Percentiles rank a stretch among this genome's conserved stretches.
phyloP scores from a whole-genome alignment of 441 rosid genomes.

The Erodium chrysanthum region DNA sequence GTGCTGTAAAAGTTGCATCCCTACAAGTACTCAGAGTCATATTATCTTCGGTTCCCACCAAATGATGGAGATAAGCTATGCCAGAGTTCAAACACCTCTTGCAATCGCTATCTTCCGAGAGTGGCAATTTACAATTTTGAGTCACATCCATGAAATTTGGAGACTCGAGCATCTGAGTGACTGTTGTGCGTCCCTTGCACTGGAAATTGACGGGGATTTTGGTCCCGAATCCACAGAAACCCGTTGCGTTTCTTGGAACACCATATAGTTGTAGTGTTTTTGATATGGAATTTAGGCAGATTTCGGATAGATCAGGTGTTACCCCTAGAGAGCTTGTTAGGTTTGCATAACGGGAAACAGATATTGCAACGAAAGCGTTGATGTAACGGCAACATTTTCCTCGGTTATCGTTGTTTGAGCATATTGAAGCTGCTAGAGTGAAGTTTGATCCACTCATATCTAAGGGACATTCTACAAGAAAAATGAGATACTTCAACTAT shows the following conservation, averaged over 20 bases:
- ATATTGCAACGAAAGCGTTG: conserved; percentile 66
- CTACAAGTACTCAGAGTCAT: conserved; percentile 73
- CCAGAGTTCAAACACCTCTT: conserved; percentile 67
- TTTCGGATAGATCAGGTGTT: conserved; percentile 35
- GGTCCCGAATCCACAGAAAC: conserved; percentile 72
- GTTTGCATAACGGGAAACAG: conserved; percentile 71
- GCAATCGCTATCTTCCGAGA: conserved; percentile 41
- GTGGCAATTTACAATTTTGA: conserved; percentile 50
- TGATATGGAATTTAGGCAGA: conserved; percentile 54
- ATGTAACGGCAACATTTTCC: conserved; percentile 90
- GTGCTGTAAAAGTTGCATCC: conserved; percentile 70
- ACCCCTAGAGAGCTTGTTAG: conserved; percentile 62
- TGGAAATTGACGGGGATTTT: conserved; percentile 70
- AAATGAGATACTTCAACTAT: not conserved
- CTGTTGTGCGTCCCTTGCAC: conserved; percentile 60
- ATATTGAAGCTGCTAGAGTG: conserved; percentile 64
- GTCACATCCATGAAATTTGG: conserved; percentile 50
- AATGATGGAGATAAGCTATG: conserved; percentile 55
- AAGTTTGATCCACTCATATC: conserved; percentile 63
- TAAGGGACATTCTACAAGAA: conserved; percentile 70
- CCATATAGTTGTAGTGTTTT: conserved; percentile 67
- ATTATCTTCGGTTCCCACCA: conserved; percentile 48
- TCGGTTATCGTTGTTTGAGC: conserved; percentile 54
- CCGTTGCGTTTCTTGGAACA: conserved; percentile 61
- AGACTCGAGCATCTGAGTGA: conserved; percentile 64